Evolutionary conservation across 2,329 filamentous ascomycete species (phyloP), one percentile per base, ranked within the genome.

Genomic region (Fusarium annulatum): DNA sequence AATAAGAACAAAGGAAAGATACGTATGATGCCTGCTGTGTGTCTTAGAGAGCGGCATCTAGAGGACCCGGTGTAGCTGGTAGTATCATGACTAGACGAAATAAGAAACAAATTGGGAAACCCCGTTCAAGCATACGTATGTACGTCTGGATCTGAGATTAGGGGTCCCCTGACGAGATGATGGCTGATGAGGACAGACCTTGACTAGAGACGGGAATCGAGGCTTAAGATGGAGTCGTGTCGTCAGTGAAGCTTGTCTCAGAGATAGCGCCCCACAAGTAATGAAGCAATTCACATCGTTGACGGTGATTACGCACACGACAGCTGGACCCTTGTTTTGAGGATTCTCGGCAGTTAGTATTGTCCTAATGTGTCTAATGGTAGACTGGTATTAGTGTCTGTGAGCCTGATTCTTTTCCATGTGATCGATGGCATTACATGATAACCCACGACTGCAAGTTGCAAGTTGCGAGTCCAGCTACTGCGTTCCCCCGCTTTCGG

Each of bases 71-170:
- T 64, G 71, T 49, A 67, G 60, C 21, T 42, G 56, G 56, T 55
- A 64, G 72, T 64, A 63, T 71, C 65, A 74, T 64, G 72, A 74
- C 72, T 74, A 71, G 72, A 74, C 72, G 72, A 75, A 71, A 75
- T 48, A 49, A 66, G 63, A 63, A 60, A 57, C 49, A 66, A 72
- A 69, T 53, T 42, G n/a, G 53, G 59, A 49, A 62, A 23, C 23
- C 51, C 43, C 26, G 62, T 67, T 66, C n/a, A 66, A 71, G 41
- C 67, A 56, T 43, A 21, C 45, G 21, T 30, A 16, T 30, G 45
- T 48, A 28, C 33, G 52, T 33, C 64, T 41, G 28, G 63, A 61
- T 69, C 64, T 64, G 38, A 42, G 36, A 56, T 56, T 59, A 56
- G 26, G 52, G 61, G 55, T 48, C 43, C 58, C 46, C 39, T 28